These are phyloP conservation scores for Leishmania guyanensis DNA, from an alignment of 208 protist genomes.

Conservation along the genomic window DNA sequence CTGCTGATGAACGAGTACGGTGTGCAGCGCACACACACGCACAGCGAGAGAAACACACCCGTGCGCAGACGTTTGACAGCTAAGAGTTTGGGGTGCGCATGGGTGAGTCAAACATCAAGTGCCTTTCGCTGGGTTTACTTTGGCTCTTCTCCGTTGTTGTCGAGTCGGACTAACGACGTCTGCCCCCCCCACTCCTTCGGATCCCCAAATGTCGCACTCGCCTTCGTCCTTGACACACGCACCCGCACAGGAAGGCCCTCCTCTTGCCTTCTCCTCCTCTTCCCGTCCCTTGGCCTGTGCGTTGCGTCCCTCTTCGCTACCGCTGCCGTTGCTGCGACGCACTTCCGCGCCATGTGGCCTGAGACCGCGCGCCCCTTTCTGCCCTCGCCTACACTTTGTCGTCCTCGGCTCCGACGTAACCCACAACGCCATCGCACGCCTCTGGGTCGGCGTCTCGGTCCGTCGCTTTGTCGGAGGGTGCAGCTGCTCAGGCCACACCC, in stretches of 20 bases:
- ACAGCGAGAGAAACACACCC: background rate
- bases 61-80: background rate
- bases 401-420: background rate
- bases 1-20: background rate
- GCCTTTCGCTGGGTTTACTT: background rate
- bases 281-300: background rate
- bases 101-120: background rate
- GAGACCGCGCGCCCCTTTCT: background rate
- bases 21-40: background rate
- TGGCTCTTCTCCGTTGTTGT: background rate
- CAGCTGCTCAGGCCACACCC: background rate
- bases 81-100: background rate
- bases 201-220: background rate
- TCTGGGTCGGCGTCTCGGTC: too few relatives aligned
- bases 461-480: background rate
- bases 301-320: background rate
- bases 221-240: background rate
- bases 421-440: background rate
- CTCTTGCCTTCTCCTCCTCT: background rate
- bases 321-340: background rate
- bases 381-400: background rate
- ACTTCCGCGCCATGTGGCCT: background rate
- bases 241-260: background rate
- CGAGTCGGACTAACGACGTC: background rate
- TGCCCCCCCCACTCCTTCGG: background rate